A percentile compares a stretch with the other conserved stretches of the same genome.
Evolutionary conservation across 495 filamentous ascomycete genomes (phyloP).

Genomic region (Annulohypoxylon maeteangense): DNA sequence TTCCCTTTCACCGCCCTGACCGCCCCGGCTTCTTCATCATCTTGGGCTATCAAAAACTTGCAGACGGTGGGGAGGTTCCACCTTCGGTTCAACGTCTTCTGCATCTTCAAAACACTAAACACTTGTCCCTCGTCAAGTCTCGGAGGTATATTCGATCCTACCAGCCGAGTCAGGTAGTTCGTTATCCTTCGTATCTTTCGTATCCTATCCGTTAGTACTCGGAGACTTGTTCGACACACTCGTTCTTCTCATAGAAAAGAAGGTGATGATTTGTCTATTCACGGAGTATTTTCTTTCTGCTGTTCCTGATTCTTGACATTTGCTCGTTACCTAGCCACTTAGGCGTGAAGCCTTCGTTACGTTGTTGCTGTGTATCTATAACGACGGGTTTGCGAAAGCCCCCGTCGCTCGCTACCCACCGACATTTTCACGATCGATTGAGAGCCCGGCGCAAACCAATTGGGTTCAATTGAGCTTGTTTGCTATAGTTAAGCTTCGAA

Average conservation of each 20-base stretch:
- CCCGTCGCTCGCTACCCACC: constrained; percentile 20
- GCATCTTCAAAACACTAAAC: constrained; percentile 38
- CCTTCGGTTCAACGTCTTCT: constrained; percentile 39
- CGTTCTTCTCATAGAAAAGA: constrained; percentile 27
- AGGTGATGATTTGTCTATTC: constrained; percentile 29
- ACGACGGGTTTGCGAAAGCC: constrained; percentile 19
- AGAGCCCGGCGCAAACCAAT: constrained; percentile 1
- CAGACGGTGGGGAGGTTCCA: constrained; percentile 27
- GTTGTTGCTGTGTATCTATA: constrained; percentile 8
- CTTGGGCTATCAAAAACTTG: constrained; percentile 37
- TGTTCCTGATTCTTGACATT: not conserved
- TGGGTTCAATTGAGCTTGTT: not conserved
- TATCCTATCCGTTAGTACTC: not conserved
- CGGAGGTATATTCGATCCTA: constrained; percentile 16
- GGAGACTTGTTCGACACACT: constrained; percentile 34
- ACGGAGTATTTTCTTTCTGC: constrained; percentile 6
- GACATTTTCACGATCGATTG: constrained; percentile 25
- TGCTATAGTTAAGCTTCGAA: not conserved
- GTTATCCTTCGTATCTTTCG: constrained; percentile 16
- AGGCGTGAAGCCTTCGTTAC: constrained; percentile 30
- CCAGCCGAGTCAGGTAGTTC: constrained; percentile 1
- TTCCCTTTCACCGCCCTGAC: constrained; percentile 44
- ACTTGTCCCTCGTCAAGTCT: constrained; percentile 13
- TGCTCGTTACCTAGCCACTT: not conserved
- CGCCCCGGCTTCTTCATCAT: constrained; percentile 22